Conservation (phyloP, 495 filamentous ascomycete genomes). For the Podospora pseudocomata region DNA sequence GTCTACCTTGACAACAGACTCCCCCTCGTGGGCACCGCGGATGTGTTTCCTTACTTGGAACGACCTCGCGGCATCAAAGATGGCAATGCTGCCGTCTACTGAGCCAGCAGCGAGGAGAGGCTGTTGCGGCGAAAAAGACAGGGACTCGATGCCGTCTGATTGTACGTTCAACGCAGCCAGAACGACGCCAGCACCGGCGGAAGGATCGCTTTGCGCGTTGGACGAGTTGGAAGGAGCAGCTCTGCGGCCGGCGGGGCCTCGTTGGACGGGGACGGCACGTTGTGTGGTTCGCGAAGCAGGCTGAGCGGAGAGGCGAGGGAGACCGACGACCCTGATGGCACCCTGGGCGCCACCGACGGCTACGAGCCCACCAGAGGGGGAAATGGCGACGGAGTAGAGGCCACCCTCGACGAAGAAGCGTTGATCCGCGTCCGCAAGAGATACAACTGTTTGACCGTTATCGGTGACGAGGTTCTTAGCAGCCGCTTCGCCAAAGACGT, state of each 20-base stretch:
- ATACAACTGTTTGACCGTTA: constrained; percentile 71
- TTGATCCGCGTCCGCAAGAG: constrained; percentile 77
- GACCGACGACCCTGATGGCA: constrained; percentile 72
- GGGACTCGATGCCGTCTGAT: constrained; percentile 67
- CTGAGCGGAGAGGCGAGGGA: constrained; percentile 66
- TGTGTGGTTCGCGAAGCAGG: constrained; percentile 30
- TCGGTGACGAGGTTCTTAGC: constrained; percentile 67
- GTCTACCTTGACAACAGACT: constrained; percentile 84
- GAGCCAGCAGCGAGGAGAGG: constrained; percentile 80
- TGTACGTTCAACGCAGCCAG: constrained; percentile 66
- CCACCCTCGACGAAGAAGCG: constrained; percentile 90
- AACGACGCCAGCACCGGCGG: constrained; percentile 72
- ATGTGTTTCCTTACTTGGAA: constrained; percentile 82
- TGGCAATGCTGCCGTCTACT: constrained; percentile 84
- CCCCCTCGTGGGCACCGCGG: constrained; percentile 74
- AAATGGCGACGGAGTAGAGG: constrained; percentile 77
- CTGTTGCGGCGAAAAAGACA: constrained; percentile 68
- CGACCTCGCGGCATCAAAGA: constrained; percentile 79
- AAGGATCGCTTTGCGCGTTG: constrained; percentile 17
- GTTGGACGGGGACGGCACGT: constrained; percentile 12
- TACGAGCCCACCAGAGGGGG: constrained; percentile 70
- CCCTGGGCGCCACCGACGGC: constrained; percentile 87
- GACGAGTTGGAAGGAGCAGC: constrained; percentile 10
- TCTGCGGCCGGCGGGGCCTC: constrained; percentile 24
- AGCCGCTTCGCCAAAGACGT: constrained; percentile 80